Evolutionary conservation across 2,329 filamentous ascomycete species (phyloP).

Genomic region (Cyclaneusma minus): DNA sequence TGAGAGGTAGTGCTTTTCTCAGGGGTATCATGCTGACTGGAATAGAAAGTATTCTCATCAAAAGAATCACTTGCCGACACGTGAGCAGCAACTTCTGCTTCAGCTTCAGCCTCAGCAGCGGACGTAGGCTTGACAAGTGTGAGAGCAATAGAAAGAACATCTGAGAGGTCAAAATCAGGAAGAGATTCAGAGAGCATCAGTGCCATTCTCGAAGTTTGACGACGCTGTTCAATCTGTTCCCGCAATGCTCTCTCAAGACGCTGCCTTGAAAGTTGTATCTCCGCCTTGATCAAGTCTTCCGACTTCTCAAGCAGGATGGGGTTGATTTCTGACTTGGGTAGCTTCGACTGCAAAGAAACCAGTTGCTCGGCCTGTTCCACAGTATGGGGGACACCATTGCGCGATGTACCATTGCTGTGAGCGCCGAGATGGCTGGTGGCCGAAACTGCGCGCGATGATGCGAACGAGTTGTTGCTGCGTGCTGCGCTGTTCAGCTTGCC

Average conservation of each 20-base stretch:
- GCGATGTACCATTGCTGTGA: too few relatives aligned
- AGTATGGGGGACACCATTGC: too few relatives aligned
- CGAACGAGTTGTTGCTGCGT: too few relatives aligned
- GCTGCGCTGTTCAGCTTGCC: constrained; percentile 10
- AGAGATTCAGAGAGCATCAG: constrained; percentile 32
- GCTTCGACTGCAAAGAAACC: constrained; percentile 20
- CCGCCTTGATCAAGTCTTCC: constrained; percentile 67
- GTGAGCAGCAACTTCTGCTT: constrained; percentile 37
- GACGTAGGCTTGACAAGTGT: constrained; percentile 52
- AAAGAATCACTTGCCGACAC: constrained; percentile 63
- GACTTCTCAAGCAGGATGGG: constrained; percentile 78
- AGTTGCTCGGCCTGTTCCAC: too few relatives aligned
- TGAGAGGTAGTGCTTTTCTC: constrained; percentile 29
- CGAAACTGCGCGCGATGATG: too few relatives aligned
- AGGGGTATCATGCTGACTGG: constrained; percentile 75
- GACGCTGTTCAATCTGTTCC: constrained; percentile 58
- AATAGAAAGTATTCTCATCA: constrained; percentile 92
- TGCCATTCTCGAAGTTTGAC: constrained; percentile 25
- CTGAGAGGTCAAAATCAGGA: constrained; percentile 53
- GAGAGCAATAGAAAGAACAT: constrained; percentile 57
- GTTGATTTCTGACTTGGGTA: constrained; percentile 54
- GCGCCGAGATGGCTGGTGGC: too few relatives aligned
- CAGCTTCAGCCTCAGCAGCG: constrained; percentile 37
- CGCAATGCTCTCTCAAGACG: constrained; percentile 63
- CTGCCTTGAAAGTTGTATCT: constrained; percentile 65